These are phyloP conservation scores for Phytophthora quininea DNA, from an alignment of 352 stramenopile genomes.

Conservation along the genomic window DNA sequence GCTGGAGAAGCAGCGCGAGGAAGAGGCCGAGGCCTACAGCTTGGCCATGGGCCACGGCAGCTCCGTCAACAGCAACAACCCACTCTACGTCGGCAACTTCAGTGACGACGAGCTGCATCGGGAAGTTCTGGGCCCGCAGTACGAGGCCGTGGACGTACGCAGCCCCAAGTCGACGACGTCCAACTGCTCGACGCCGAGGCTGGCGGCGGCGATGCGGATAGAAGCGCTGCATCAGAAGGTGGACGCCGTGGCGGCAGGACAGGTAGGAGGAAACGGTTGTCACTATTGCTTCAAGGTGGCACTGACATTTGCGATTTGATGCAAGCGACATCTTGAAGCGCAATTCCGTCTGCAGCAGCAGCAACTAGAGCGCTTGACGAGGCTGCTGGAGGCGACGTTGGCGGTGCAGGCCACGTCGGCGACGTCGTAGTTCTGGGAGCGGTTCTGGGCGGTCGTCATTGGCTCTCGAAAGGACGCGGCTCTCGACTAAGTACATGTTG, in stretches of 20 bases:
- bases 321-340: slow-evolving; percentile 41
- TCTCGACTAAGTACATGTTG: slow-evolving; percentile 18
- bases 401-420: not conserved
- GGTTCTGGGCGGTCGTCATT: too few species aligned
- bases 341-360: slow-evolving; percentile 45
- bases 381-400: slow-evolving; percentile 36
- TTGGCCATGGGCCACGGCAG: slow-evolving; percentile 25
- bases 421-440: too few species aligned
- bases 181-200: slow-evolving; percentile 24
- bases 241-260: slow-evolving; percentile 31
- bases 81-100: slow-evolving; percentile 28
- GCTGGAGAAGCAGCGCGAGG: slow-evolving; percentile 62
- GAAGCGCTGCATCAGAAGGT: slow-evolving; percentile 44
- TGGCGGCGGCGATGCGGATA: slow-evolving; percentile 28
- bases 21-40: slow-evolving; percentile 49
- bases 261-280: slow-evolving; percentile 29
- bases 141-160: slow-evolving; percentile 3
- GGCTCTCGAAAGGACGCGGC: not conserved
- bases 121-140: slow-evolving; percentile 4
- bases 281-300: not conserved
- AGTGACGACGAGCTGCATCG: slow-evolving; percentile 26
- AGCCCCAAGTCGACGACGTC: slow-evolving; percentile 22
- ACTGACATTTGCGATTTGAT: not conserved
- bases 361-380: slow-evolving; percentile 44
- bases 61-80: slow-evolving; percentile 18